These are phyloP conservation scores for Voacanga thouarsii DNA, from an alignment of 257 asterid genomes.

Conservation along the genomic window DNA sequence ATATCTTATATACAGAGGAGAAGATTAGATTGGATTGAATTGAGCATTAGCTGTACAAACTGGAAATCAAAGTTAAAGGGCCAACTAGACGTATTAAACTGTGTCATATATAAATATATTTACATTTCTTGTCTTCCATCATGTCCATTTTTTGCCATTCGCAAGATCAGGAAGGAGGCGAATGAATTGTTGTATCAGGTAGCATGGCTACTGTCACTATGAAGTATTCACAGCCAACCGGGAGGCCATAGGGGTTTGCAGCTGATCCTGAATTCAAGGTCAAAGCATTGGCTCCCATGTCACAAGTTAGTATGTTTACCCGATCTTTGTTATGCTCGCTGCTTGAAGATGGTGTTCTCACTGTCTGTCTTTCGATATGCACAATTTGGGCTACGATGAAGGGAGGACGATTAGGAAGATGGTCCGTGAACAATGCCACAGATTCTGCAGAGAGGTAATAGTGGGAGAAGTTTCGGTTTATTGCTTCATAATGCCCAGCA, in stretches of 20 bases:
- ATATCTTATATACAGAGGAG: constrained; percentile 32
- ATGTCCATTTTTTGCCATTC: constrained; percentile 52
- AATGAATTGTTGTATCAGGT: constrained; percentile 72
- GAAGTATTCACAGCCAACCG: constrained; percentile 83
- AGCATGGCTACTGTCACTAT: constrained; percentile 89
- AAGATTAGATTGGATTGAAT: constrained; percentile 40
- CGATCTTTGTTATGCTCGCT: constrained; percentile 35
- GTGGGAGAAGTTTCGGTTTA: constrained; percentile 64
- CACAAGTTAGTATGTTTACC: constrained; percentile 41
- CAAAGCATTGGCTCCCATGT: constrained; percentile 40
- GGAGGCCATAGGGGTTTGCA: constrained; percentile 51
- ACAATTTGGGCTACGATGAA: constrained; percentile 87
- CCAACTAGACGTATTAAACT: constrained; percentile 24
- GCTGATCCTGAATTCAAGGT: constrained; percentile 37
- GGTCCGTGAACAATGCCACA: constrained; percentile 74
- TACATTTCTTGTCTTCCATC: constrained; percentile 81
- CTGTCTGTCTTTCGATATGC: constrained; percentile 74
- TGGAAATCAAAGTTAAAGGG: constrained; percentile 26
- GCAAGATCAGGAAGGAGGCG: constrained; percentile 88
- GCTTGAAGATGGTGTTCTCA: constrained; percentile 39
- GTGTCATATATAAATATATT: constrained; percentile 29
- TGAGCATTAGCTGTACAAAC: constrained; percentile 38
- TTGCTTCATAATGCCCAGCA: constrained; percentile 76
- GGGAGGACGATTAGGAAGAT: constrained; percentile 64
- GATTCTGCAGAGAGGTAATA: constrained; percentile 91